Base-by-base conservation (phyloP, 2,329 filamentous ascomycete genomes). In the Monosporascus sp. region DNA sequence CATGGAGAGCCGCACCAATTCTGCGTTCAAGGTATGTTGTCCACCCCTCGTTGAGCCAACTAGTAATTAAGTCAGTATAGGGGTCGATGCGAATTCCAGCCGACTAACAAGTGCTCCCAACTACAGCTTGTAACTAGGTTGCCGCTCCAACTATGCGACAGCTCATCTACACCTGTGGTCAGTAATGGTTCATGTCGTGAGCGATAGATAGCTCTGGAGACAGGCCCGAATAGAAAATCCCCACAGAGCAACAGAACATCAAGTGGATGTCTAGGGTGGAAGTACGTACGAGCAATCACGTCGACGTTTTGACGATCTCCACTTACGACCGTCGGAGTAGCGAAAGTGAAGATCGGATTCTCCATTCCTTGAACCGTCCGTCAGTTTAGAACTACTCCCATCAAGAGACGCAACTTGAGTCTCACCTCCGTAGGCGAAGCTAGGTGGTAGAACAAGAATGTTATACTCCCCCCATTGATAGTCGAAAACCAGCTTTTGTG, bases 401-500 rank as follows among this genome's bases (percentile, higher is more conserved):
- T 35, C 37, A 37, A 38, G 37, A 24, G 22, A 47, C 20, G 19
- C n/a, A 52, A 17, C 5, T 19, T 8, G 38, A 51, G 55, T 70
- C 80, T 74, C 73, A 72, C 87, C 88, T 64, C 90, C 91, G 63
- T 94, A 95, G 0, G 91, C 91, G 69, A 96, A 97, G 61, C 88
- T 93, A 1, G 91, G 89, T 4, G 93, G 93, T 35, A 97, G 77
- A 4, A 97, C 87, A 22, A 97, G 77, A 9, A 96, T 89, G 61
- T 97, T 97, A 77, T 97, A 97, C 61, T 92, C 86, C 17, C 90
- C 92, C 94, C 94, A 99, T 54, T 84, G 83, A 70, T 99, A 97
- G 1, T 90, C 89, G 62, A 91, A 95, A 47, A 96, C 84, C 44
- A 86, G 72, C 65, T 82, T 82, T 73, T 97, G 93, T 1, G 92